phyloP scores from a whole-genome alignment of 2,329 filamentous ascomycete species.

The Alternaria triticimaculans region DNA sequence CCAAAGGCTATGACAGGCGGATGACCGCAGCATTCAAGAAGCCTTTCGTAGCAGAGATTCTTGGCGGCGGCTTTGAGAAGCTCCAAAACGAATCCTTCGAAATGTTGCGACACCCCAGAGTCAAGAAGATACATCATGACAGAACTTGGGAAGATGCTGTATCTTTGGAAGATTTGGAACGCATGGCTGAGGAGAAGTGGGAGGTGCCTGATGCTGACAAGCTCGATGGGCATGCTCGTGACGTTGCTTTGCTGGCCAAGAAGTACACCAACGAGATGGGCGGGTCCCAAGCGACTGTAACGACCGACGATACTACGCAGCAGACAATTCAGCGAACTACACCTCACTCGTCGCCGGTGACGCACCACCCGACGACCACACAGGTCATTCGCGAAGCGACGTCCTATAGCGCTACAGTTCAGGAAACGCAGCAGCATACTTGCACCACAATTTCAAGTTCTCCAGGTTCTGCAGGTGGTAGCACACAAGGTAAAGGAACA shows the following conservation, averaged over 20 bases:
- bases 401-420: neutral
- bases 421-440: constrained; percentile 1
- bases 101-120: constrained; percentile 76
- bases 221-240: constrained; percentile 38
- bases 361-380: constrained; percentile 1
- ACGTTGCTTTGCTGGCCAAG: constrained; percentile 34
- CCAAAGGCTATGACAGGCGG: constrained; percentile 24
- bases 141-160: constrained; percentile 72
- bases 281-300: constrained; percentile 20
- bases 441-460: constrained; percentile 16
- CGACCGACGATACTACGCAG: constrained; percentile 33
- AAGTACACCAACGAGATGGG: constrained; percentile 26
- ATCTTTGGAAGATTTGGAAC: constrained; percentile 73
- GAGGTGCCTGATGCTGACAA: constrained; percentile 31
- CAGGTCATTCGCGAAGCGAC: neutral
- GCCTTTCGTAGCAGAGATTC: constrained; percentile 79
- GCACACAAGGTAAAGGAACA: constrained; percentile 30
- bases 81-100: constrained; percentile 72
- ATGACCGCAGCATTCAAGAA: constrained; percentile 66
- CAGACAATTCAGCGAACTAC: constrained; percentile 25
- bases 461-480: constrained; percentile 19
- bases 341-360: constrained; percentile 17
- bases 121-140: constrained; percentile 80
- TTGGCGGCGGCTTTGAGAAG: constrained; percentile 81
- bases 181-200: constrained; percentile 65